A percentile compares a stretch with the other conserved stretches of the same genome.
These are phyloP conservation scores for Kockovaella imperatae DNA, from an alignment of 768 basidiomycete species.

Conservation along the genomic window DNA sequence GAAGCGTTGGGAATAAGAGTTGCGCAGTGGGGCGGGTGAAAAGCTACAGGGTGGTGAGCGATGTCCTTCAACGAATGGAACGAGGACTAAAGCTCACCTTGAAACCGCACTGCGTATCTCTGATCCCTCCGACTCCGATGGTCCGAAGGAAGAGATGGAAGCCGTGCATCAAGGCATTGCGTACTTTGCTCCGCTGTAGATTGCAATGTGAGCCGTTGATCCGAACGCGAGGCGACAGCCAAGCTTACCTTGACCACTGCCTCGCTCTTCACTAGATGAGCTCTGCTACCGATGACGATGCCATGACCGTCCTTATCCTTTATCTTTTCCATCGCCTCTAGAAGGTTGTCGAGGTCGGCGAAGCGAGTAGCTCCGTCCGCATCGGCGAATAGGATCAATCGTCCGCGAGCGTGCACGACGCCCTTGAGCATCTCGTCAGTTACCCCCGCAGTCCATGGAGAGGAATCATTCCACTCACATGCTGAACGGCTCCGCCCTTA, in stretches of 20 bases:
- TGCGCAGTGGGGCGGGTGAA: slow-evolving; percentile 75
- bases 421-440: slow-evolving; percentile 47
- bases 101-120: slow-evolving; percentile 96
- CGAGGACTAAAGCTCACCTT: slow-evolving; percentile 48
- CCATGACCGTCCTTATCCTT: slow-evolving; percentile 53
- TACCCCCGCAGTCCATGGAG: background rate
- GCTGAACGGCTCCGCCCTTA: slow-evolving; percentile 87
- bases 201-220: background rate
- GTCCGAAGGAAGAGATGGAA: slow-evolving; percentile 81
- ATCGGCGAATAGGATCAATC: slow-evolving; percentile 78
- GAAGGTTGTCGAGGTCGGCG: slow-evolving; percentile 69
- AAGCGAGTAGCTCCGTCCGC: slow-evolving; percentile 90
- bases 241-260: slow-evolving; percentile 78
- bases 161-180: slow-evolving; percentile 89
- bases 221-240: background rate
- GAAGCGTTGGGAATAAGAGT: slow-evolving; percentile 76
- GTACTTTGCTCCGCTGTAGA: slow-evolving; percentile 70
- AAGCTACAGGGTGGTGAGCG: slow-evolving; percentile 46
- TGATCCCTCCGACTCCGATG: slow-evolving; percentile 80
- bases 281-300: slow-evolving; percentile 73
- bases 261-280: slow-evolving; percentile 83
- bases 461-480: slow-evolving; percentile 45
- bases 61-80: background rate
- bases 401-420: slow-evolving; percentile 71
- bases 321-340: slow-evolving; percentile 60